Evolutionary conservation across 2,329 filamentous ascomycete species (phyloP).

Genomic region (Waltergamsia citrina): DNA sequence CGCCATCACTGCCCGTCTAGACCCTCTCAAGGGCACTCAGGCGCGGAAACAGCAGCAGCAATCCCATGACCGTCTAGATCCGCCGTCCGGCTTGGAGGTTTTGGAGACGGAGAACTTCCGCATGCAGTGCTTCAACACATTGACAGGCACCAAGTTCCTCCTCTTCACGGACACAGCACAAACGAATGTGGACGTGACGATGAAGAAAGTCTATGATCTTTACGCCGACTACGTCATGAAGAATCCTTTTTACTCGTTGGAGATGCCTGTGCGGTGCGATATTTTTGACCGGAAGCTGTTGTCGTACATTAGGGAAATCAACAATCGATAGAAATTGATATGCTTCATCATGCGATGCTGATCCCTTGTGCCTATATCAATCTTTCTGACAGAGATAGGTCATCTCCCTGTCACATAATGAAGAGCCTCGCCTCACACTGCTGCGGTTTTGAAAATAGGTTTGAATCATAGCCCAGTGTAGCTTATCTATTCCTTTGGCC

Average conservation of each 20-base stretch:
- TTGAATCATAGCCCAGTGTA: not conserved
- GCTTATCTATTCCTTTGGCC: not conserved
- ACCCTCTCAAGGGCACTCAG: conserved; percentile 35
- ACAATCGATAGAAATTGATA: conserved; percentile 36
- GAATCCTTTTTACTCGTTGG: conserved; percentile 95
- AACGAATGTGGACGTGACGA: conserved; percentile 75
- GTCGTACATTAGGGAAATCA: conserved; percentile 69
- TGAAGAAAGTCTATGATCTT: conserved; percentile 82
- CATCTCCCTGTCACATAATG: too few species aligned
- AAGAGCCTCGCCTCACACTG: too few species aligned
- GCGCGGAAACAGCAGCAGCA: conserved; percentile 18
- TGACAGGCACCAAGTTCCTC: conserved; percentile 92
- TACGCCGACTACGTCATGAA: conserved; percentile 99
- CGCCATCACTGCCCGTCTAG: conserved; percentile 56
- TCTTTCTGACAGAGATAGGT: too few species aligned
- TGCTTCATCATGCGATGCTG: not conserved
- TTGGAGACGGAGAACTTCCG: conserved; percentile 92
- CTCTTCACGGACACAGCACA: conserved; percentile 88
- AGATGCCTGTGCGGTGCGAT: conserved; percentile 95
- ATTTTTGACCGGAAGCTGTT: conserved; percentile 83
- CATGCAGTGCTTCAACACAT: conserved; percentile 88
- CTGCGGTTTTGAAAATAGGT: too few species aligned
- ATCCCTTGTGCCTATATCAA: too few species aligned
- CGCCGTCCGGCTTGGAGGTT: conserved; percentile 75
- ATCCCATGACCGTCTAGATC: conserved; percentile 43